Evolutionary conservation across 169 alveolate genomes (phyloP).

Genomic region (Plasmodium relictum): DNA sequence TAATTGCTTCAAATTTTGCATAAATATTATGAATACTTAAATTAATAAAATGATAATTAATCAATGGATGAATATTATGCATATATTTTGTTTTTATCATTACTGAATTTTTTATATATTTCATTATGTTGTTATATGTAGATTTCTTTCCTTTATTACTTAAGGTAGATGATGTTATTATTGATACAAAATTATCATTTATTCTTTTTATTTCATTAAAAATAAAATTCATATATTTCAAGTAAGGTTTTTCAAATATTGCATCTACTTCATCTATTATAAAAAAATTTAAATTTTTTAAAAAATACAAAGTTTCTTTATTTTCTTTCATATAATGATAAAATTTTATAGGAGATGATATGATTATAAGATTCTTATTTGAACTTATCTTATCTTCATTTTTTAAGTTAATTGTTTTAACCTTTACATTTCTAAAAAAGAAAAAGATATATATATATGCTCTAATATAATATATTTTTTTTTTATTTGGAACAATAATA

Average conservation of each 20-base stretch:
- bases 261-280: conserved; percentile 72
- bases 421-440: conserved; percentile 35
- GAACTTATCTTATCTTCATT: neutral
- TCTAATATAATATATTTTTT: neutral
- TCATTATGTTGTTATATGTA: conserved; percentile 31
- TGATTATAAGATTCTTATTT: conserved; percentile 17
- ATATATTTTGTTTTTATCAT: conserved; percentile 43
- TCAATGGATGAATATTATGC: conserved; percentile 60
- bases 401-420: conserved; percentile 14
- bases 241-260: conserved; percentile 47
- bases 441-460: neutral
- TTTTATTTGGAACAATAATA: neutral
- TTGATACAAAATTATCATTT: conserved; percentile 18
- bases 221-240: conserved; percentile 25
- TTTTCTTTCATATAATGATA: conserved; percentile 54
- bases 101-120: conserved; percentile 31
- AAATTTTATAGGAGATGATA: conserved; percentile 39
- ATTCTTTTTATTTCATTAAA: conserved; percentile 29
- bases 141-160: conserved; percentile 57
- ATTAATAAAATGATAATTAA: conserved; percentile 65
- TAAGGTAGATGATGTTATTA: conserved; percentile 61
- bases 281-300: conserved; percentile 32
- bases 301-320: conserved; percentile 20
- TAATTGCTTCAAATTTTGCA: conserved; percentile 26
- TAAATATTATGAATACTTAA: conserved; percentile 18